phyloP scores from a whole-genome alignment of 257 asterid genomes.

The Galeopsis tetrahit region DNA sequence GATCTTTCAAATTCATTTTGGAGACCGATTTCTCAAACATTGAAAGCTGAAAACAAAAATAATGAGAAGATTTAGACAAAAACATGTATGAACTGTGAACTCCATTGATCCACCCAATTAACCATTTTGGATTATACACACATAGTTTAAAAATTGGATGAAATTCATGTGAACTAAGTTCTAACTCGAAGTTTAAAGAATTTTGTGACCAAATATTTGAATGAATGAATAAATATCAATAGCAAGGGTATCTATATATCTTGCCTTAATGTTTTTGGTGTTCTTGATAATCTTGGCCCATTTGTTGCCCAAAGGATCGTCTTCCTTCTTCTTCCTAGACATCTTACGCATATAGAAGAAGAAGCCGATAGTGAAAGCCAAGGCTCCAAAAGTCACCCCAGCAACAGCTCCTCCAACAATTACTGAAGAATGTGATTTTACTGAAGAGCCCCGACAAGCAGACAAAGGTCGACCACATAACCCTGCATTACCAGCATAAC shows the following conservation, averaged over 20 bases:
- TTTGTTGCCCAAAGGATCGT: slow-evolving; percentile 58
- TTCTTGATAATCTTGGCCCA: slow-evolving; percentile 65
- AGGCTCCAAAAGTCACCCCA: slow-evolving; percentile 46
- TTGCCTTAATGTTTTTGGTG: slow-evolving; percentile 52
- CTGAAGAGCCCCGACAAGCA: slow-evolving; percentile 29
- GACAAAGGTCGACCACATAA: slow-evolving; percentile 53
- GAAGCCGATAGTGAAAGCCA: slow-evolving; percentile 37
- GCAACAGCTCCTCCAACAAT: slow-evolving; percentile 47
- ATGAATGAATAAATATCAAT: neutral
- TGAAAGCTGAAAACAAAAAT: slow-evolving; percentile 55
- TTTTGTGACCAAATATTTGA: neutral
- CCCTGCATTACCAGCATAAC: slow-evolving; percentile 46
- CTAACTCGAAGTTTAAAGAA: neutral
- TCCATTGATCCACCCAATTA: neutral
- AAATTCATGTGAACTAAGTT: neutral
- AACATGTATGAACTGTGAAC: neutral
- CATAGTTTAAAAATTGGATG: neutral
- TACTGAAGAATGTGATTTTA: slow-evolving; percentile 30
- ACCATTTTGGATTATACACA: neutral
- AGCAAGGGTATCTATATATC: slow-evolving; percentile 2
- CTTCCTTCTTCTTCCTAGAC: slow-evolving; percentile 51
- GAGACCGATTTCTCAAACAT: slow-evolving; percentile 69
- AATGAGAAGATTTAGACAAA: slow-evolving; percentile 5
- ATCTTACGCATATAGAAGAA: slow-evolving; percentile 39
- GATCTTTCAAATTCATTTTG: slow-evolving; percentile 67